Conservation (phyloP, 805 yeast genomes). For the Metschnikowia dekortorum region DNA sequence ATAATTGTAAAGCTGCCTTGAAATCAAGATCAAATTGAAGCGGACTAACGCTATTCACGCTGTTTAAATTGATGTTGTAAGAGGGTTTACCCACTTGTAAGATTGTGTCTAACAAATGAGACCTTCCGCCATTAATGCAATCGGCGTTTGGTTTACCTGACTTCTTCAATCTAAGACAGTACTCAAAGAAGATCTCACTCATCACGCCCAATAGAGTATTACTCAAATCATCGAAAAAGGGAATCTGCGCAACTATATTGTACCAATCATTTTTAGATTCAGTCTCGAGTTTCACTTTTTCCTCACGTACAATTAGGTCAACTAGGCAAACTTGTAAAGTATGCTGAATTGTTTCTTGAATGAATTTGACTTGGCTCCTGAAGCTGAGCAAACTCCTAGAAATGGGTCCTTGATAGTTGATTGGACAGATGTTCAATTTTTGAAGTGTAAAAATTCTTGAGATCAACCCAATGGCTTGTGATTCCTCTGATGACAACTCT, state of each 20-base stretch:
- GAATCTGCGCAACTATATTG: constrained; percentile 49
- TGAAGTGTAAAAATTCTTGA: constrained; percentile 35
- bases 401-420: constrained; percentile 60
- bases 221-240: constrained; percentile 55
- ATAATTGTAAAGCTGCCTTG: constrained; percentile 28
- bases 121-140: constrained; percentile 22
- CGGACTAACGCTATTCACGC: constrained; percentile 35
- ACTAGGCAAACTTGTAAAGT: constrained; percentile 48
- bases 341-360: constrained; percentile 48
- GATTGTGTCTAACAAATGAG: constrained; percentile 32
- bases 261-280: constrained; percentile 53
- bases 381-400: constrained; percentile 63
- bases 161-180: constrained; percentile 27
- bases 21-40: constrained; percentile 31
- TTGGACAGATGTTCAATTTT: constrained; percentile 36
- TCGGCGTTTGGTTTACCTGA: constrained; percentile 23
- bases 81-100: constrained; percentile 36
- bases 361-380: constrained; percentile 56
- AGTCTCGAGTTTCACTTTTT: constrained; percentile 45
- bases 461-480: constrained; percentile 26
- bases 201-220: constrained; percentile 62
- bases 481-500: constrained; percentile 40
- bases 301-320: constrained; percentile 46
- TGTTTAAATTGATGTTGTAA: constrained; percentile 39
- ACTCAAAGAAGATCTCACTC: constrained; percentile 50